Evolutionary conservation across 2,329 filamentous ascomycete genomes (phyloP).

Genomic region (Arthrobotrys musiformis): DNA sequence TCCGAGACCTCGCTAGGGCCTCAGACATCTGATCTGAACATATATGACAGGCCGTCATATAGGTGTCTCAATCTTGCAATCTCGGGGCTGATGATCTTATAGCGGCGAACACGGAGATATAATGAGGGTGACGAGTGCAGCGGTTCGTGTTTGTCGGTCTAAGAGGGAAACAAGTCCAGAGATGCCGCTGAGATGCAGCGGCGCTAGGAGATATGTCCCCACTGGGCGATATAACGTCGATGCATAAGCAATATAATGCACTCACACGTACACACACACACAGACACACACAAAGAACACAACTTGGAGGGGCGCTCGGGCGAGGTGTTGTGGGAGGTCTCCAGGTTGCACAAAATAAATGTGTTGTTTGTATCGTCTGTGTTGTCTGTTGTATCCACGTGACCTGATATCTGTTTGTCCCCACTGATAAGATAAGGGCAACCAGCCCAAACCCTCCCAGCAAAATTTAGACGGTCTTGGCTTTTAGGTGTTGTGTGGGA

Average conservation of each 20-base stretch:
- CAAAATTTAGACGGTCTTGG: constrained; percentile 36
- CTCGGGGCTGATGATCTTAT: constrained; percentile 47
- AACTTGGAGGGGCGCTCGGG: background rate
- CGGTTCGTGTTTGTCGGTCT: constrained; percentile 45
- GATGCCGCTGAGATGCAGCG: constrained; percentile 19
- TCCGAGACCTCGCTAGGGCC: background rate
- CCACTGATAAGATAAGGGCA: constrained; percentile 54
- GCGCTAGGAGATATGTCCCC: constrained; percentile 27
- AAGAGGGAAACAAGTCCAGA: constrained; percentile 42
- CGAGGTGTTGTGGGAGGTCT: constrained; percentile 19
- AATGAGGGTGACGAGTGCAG: constrained; percentile 22
- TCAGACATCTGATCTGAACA: background rate
- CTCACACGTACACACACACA: too few species aligned
- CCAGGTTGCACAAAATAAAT: constrained; percentile 20
- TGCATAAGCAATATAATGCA: background rate
- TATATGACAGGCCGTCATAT: constrained; percentile 23
- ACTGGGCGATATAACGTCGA: constrained; percentile 18
- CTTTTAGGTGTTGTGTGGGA: constrained; percentile 52
- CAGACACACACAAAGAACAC: too few species aligned
- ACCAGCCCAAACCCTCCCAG: constrained; percentile 48
- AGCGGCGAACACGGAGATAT: constrained; percentile 26
- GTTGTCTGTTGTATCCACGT: constrained; percentile 20
- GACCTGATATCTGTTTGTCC: constrained; percentile 3
- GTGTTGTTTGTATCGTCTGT: constrained; percentile 6
- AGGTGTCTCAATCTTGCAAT: constrained; percentile 18